A percentile compares a stretch with the other conserved stretches of the same genome.
Conservation (phyloP, 768 basidiomycete genomes). For the Cystobasidium ongulense region DNA sequence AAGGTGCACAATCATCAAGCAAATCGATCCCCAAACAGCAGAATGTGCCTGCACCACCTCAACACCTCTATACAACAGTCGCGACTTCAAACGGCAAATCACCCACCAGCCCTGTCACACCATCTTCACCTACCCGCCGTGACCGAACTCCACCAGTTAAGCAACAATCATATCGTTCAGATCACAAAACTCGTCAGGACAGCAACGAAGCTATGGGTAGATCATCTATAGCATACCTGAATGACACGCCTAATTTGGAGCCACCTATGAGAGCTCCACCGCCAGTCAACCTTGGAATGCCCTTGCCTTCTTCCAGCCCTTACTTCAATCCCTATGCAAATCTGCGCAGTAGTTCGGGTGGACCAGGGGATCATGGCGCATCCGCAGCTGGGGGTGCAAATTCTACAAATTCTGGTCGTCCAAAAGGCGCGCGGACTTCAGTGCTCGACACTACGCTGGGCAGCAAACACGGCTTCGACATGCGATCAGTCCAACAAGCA, state of each 20-base stretch:
- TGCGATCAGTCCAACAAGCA: neutral
- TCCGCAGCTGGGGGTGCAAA: neutral
- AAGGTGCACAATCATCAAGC: neutral
- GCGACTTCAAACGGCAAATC: conserved; percentile 10
- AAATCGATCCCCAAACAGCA: neutral
- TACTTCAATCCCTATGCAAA: conserved; percentile 30
- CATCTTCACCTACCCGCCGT: neutral
- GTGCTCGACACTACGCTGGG: conserved; percentile 2
- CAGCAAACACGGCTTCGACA: conserved; percentile 13
- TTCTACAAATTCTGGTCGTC: neutral
- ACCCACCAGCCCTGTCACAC: neutral
- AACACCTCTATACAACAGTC: neutral
- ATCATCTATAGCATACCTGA: conserved; percentile 24
- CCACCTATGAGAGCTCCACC: conserved; percentile 27
- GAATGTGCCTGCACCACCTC: neutral
- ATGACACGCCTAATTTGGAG: conserved; percentile 17
- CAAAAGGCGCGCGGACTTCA: neutral
- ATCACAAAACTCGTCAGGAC: neutral
- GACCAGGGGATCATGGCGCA: neutral
- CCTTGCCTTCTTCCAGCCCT: conserved; percentile 17
- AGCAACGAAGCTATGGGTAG: neutral
- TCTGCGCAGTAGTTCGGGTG: neutral
- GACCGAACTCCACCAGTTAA: neutral
- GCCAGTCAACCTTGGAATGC: conserved; percentile 3
- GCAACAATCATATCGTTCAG: neutral